A percentile compares a stretch with the other conserved stretches of the same genome.
phyloP scores from a whole-genome alignment of 495 filamentous ascomycete genomes.

The Aspergillus wentii region DNA sequence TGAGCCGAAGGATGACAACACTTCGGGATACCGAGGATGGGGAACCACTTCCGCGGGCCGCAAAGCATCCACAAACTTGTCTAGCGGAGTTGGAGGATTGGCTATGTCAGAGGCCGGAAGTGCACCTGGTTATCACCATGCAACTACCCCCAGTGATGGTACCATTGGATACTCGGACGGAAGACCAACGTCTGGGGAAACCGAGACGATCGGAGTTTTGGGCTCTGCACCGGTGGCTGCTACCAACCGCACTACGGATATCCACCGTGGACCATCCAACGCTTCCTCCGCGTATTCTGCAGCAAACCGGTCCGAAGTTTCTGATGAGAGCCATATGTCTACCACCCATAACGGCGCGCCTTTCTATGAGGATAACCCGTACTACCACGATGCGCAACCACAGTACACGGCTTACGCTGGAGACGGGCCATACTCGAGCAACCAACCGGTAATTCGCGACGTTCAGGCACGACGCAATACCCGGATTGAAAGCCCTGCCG shows the following conservation, averaged over 20 bases:
- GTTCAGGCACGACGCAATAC: slow-evolving; percentile 88
- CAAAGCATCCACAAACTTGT: slow-evolving; percentile 84
- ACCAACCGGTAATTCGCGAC: slow-evolving; percentile 86
- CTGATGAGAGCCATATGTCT: slow-evolving; percentile 64
- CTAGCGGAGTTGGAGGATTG: slow-evolving; percentile 65
- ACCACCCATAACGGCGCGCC: slow-evolving; percentile 38
- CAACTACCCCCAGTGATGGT: slow-evolving; percentile 63
- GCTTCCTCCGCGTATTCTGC: slow-evolving; percentile 94
- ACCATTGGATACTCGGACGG: slow-evolving; percentile 64
- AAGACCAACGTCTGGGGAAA: slow-evolving; percentile 59
- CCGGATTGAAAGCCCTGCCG: slow-evolving; percentile 80
- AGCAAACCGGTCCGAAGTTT: slow-evolving; percentile 75
- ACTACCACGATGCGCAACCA: slow-evolving; percentile 50
- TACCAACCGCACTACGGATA: slow-evolving; percentile 57
- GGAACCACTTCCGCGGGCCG: slow-evolving; percentile 78
- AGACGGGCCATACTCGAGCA: slow-evolving; percentile 48
- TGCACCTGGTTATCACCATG: slow-evolving; percentile 51
- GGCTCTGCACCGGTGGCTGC: slow-evolving; percentile 62
- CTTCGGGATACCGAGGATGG: slow-evolving; percentile 88
- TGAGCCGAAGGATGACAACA: slow-evolving; percentile 60
- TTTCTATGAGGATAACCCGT: slow-evolving; percentile 51
- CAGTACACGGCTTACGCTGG: slow-evolving; percentile 53
- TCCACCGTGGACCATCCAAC: slow-evolving; percentile 89
- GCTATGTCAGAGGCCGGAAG: slow-evolving; percentile 68
- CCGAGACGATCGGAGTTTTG: slow-evolving; percentile 71